A percentile compares a stretch with the other conserved stretches of the same genome.
These are phyloP conservation scores for Cymbopogon flexuosus DNA, from an alignment of 202 grass and related monocot genomes.

Conservation along the genomic window DNA sequence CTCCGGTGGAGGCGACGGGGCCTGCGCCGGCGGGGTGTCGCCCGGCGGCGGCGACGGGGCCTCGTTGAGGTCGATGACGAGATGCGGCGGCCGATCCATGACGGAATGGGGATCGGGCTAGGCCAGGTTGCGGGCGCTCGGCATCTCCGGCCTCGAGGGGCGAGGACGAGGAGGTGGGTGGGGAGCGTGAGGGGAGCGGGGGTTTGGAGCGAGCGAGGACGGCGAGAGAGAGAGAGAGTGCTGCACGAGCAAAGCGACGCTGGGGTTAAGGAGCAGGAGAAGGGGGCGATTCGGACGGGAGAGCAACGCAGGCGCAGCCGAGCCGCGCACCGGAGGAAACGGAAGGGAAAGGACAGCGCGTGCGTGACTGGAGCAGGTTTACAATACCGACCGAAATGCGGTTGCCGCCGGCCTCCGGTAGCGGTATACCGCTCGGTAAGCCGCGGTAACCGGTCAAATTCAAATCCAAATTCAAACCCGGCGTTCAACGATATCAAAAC, in stretches of 20 bases:
- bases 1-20: neutral
- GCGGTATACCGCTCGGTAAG: too few relatives aligned
- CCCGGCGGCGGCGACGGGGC: conserved; percentile 45
- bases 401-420: too few relatives aligned
- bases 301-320: too few relatives aligned
- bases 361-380: neutral
- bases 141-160: conserved; percentile 15
- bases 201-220: neutral
- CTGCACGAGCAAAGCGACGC: conserved; percentile 48
- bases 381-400: too few relatives aligned
- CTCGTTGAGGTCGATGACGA: conserved; percentile 95
- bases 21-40: conserved; percentile 20
- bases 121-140: neutral
- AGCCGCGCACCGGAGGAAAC: neutral
- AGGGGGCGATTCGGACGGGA: neutral
- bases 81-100: conserved; percentile 58
- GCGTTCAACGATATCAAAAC: too few relatives aligned
- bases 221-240: neutral
- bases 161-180: neutral
- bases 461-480: too few relatives aligned
- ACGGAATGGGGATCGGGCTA: conserved; percentile 34
- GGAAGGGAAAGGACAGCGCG: neutral
- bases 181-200: neutral
- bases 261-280: conserved; percentile 17
- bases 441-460: too few relatives aligned